A percentile compares a stretch with the other conserved stretches of the same genome.
phyloP scores from a whole-genome alignment of 331 rosid species.

The Quercus tomentella region DNA sequence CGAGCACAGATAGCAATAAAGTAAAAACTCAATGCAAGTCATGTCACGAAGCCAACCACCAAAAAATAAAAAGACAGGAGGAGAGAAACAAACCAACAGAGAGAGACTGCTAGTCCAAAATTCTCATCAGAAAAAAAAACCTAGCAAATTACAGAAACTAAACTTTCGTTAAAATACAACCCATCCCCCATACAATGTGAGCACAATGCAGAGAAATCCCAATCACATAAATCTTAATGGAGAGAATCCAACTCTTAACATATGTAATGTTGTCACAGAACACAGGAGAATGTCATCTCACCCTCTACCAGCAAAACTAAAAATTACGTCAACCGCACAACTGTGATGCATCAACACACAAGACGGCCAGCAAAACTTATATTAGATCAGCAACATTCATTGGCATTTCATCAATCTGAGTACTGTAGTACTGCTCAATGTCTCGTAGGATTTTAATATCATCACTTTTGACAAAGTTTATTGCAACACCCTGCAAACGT shows the following conservation, averaged over 20 bases:
- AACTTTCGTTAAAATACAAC: neutral
- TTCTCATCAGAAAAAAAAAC: neutral
- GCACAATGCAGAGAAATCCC: neutral
- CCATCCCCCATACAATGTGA: neutral
- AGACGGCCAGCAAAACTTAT: neutral
- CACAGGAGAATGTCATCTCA: neutral
- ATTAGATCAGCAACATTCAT: slow-evolving; percentile 92
- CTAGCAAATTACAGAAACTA: neutral
- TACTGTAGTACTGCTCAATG: slow-evolving; percentile 92
- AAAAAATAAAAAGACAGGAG: neutral
- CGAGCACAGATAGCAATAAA: too few relatives aligned
- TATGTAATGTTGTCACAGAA: neutral
- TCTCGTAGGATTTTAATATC: slow-evolving; percentile 95
- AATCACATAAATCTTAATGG: neutral
- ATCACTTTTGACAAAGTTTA: slow-evolving; percentile 92
- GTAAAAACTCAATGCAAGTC: too few relatives aligned
- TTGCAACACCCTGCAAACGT: slow-evolving; percentile 89
- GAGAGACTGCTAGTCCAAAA: neutral
- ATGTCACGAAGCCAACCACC: neutral
- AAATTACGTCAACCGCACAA: neutral
- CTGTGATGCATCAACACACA: neutral
- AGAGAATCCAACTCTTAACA: neutral
- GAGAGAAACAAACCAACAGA: neutral
- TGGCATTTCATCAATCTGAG: slow-evolving; percentile 98
- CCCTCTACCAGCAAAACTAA: neutral